Base-by-base conservation (phyloP, 2,329 filamentous ascomycete species). In the Arthrinium puccinioides region DNA sequence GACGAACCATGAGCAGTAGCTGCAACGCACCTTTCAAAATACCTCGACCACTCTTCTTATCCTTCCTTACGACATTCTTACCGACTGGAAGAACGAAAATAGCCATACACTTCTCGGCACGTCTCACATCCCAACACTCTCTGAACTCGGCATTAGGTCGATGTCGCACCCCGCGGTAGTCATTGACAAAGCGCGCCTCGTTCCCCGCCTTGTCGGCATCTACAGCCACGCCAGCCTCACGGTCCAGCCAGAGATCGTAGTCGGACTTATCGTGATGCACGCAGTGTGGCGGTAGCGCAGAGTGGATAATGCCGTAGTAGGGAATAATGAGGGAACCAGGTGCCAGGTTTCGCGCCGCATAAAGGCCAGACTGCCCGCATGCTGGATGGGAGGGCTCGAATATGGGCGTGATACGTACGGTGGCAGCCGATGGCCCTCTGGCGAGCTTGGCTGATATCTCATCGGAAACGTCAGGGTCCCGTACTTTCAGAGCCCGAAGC, bases 181-280 rank as follows among this genome's bases (percentile, higher is more conserved):
- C 79, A 50, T 84, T 84, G 31, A 82, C 68, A 47, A 80, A 83
- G 9, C 79, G 63, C 2, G 73, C 78, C 59, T 84, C 79, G 49
- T 82, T 83, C 9, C 79, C 79, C 37, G 57, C 58, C 25, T 52
- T 53, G 13, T 64, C 69, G 4, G 79, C 79, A 48, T 84, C 79
- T 4, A 83, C 71, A 4, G 77, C 77, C 1, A 79, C 60, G 13
- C 69, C 70, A 0, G 57, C 64, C 15, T 71, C 75, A 15, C 68
- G 63, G 55, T 79, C 75, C 15, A 83, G 61, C 67, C 75, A 79
- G 19, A 84, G 61, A 52, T 83, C 79, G 51, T 83, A 83, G 57
- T 83, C 74, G 6, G 70, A 75, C 11, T 50, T 39, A n/a, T 61
- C 59, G 43, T 73, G 61, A 2, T 24, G 32, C 10, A 29, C 9